phyloP scores from a whole-genome alignment of 768 basidiomycete species.

The Tricholoma bakamatsutake region DNA sequence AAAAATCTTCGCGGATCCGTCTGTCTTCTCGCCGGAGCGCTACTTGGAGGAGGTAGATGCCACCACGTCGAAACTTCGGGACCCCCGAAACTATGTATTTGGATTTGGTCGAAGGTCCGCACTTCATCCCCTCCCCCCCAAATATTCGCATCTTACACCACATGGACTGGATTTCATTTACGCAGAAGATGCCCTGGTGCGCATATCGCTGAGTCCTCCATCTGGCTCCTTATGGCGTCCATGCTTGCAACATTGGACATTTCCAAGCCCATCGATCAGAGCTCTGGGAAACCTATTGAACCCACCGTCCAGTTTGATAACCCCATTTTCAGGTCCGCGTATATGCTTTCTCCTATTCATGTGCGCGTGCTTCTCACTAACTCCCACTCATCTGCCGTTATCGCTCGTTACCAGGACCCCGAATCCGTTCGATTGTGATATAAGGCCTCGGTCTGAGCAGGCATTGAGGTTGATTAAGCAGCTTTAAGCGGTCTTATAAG shows the following conservation, averaged over 20 bases:
- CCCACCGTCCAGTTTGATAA: conserved; percentile 53
- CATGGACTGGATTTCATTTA: neutral
- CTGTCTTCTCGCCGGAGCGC: conserved; percentile 49
- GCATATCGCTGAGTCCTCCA: conserved; percentile 56
- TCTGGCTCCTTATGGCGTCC: conserved; percentile 51
- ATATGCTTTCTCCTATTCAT: neutral
- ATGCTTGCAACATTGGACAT: conserved; percentile 58
- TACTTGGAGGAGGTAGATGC: conserved; percentile 32
- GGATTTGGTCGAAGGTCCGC: conserved; percentile 37
- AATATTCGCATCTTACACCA: neutral
- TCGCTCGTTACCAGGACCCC: too few relatives aligned
- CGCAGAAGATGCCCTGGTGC: conserved; percentile 56
- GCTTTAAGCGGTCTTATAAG: conserved; percentile 15
- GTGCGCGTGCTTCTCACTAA: conserved; percentile 2
- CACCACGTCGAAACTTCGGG: conserved; percentile 19
- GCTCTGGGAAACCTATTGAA: conserved; percentile 36
- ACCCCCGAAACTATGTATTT: conserved; percentile 31
- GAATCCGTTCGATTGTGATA: conserved; percentile 40
- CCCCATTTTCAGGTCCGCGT: conserved; percentile 52
- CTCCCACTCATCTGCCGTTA: neutral
- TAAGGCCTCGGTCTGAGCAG: conserved; percentile 44
- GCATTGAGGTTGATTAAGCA: conserved; percentile 34
- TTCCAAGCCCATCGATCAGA: conserved; percentile 42
- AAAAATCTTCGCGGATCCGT: conserved; percentile 41
- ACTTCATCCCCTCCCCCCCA: neutral